phyloP scores from a whole-genome alignment of 2,329 filamentous ascomycete species.

The Neonectria magnoliae region DNA sequence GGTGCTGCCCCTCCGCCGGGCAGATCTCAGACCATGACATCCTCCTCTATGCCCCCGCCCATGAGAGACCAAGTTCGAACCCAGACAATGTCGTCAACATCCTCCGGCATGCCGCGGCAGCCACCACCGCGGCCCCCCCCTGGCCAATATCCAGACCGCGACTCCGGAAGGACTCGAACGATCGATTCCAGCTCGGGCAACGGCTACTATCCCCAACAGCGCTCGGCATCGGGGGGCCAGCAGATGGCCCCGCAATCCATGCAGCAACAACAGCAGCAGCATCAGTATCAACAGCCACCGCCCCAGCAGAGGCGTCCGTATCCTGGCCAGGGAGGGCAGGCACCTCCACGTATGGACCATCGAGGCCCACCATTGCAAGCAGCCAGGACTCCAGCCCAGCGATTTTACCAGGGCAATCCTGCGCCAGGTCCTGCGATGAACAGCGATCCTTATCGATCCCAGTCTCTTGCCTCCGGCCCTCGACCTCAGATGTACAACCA shows the following conservation, averaged over 20 bases:
- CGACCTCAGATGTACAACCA: slow-evolving; percentile 78
- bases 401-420: slow-evolving; percentile 69
- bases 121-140: slow-evolving; percentile 67
- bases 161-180: slow-evolving; percentile 44
- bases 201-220: slow-evolving; percentile 64
- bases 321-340: slow-evolving; percentile 56
- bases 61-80: slow-evolving; percentile 72
- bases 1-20: slow-evolving; percentile 86
- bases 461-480: slow-evolving; percentile 83
- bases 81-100: slow-evolving; percentile 76
- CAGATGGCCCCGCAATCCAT: slow-evolving; percentile 58
- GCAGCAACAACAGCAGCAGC: slow-evolving; percentile 59
- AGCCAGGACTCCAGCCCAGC: slow-evolving; percentile 60
- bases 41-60: slow-evolving; percentile 69
- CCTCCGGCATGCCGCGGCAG: slow-evolving; percentile 67
- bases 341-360: slow-evolving; percentile 74
- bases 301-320: slow-evolving; percentile 53
- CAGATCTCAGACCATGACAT: slow-evolving; percentile 95
- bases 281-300: slow-evolving; percentile 51
- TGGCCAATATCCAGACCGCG: slow-evolving; percentile 49
- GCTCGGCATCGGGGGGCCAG: slow-evolving; percentile 61
- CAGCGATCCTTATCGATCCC: slow-evolving; percentile 87
- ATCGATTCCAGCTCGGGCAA: slow-evolving; percentile 54
- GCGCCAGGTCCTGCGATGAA: slow-evolving; percentile 75
- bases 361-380: slow-evolving; percentile 59